A percentile compares a stretch with the other conserved stretches of the same genome.
These are phyloP conservation scores for Cetradonia linearis DNA, from an alignment of 495 filamentous ascomycete genomes.

Conservation along the genomic window DNA sequence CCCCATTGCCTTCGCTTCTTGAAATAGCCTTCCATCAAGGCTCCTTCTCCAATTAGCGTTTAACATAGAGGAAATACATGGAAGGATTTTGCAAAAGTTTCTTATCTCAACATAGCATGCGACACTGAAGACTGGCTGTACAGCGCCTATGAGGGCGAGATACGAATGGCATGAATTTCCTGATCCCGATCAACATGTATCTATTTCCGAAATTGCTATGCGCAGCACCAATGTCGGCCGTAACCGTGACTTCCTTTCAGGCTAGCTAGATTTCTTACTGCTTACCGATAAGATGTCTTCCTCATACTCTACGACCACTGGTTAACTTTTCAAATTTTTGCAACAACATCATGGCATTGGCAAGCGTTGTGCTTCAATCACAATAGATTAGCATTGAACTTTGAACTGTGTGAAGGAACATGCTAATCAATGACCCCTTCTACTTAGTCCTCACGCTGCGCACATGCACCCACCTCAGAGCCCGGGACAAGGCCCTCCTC, in stretches of 20 bases:
- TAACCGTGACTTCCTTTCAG: not conserved
- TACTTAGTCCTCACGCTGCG: slow-evolving; percentile 39
- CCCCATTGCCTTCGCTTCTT: slow-evolving; percentile 25
- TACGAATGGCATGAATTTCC: slow-evolving; percentile 21
- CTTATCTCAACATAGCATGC: slow-evolving; percentile 20
- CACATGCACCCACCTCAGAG: slow-evolving; percentile 38
- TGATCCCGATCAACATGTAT: slow-evolving; percentile 16
- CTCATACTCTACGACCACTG: not conserved
- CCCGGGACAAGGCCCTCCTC: slow-evolving; percentile 31
- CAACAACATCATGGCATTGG: slow-evolving; percentile 5
- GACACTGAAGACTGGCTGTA: slow-evolving; percentile 16
- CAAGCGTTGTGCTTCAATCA: not conserved
- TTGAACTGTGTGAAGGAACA: not conserved
- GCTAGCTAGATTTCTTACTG: not conserved
- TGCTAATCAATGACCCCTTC: slow-evolving; percentile 21
- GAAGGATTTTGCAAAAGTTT: slow-evolving; percentile 22
- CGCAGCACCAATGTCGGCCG: not conserved
- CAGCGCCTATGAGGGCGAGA: slow-evolving; percentile 16
- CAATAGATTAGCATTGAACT: not conserved
- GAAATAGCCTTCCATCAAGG: slow-evolving; percentile 24
- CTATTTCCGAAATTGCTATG: slow-evolving; percentile 22
- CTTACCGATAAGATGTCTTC: not conserved
- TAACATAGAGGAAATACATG: slow-evolving; percentile 18
- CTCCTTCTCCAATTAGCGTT: slow-evolving; percentile 34
- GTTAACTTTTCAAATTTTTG: not conserved